Conservation (phyloP, 1,139 yeast genomes). For the Geotrichum histeridarum region DNA sequence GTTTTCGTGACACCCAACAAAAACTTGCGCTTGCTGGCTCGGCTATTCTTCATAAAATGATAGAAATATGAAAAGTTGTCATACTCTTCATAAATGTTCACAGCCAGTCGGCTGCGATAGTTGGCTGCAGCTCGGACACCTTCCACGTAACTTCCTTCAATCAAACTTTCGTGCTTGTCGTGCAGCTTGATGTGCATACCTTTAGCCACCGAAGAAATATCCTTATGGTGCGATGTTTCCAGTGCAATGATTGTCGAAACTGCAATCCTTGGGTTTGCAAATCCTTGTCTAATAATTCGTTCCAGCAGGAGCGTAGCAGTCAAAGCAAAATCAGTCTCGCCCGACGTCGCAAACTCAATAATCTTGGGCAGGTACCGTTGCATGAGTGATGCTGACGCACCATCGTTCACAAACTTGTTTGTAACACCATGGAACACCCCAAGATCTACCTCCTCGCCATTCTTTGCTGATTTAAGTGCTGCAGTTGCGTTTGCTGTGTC, state of each 20-base stretch:
- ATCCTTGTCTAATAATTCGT: constrained; percentile 56
- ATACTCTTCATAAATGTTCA: constrained; percentile 20
- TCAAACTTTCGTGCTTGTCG: constrained; percentile 64
- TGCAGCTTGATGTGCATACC: constrained; percentile 52
- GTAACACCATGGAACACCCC: constrained; percentile 52
- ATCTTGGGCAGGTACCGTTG: constrained; percentile 55
- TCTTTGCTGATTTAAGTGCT: constrained; percentile 31
- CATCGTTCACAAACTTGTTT: constrained; percentile 51
- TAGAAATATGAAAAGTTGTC: constrained; percentile 39
- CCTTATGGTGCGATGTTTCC: constrained; percentile 48
- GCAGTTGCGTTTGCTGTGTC: constrained; percentile 46
- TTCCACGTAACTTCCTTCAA: constrained; percentile 59
- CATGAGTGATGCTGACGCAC: constrained; percentile 65
- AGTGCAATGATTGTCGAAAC: constrained; percentile 56
- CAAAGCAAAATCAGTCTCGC: constrained; percentile 45
- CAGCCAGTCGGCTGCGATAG: constrained; percentile 39
- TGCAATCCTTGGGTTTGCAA: constrained; percentile 69
- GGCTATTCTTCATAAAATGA: constrained; percentile 42
- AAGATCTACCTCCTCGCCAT: constrained; percentile 42
- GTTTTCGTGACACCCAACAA: constrained; percentile 38
- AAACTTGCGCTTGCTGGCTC: constrained; percentile 48
- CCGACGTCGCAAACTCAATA: constrained; percentile 46
- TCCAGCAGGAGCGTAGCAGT: constrained; percentile 53
- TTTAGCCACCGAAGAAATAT: constrained; percentile 47
- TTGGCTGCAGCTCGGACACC: constrained; percentile 56